Base-by-base conservation (phyloP, 164 flowering plant genomes). In the Buxus sempervirens region DNA sequence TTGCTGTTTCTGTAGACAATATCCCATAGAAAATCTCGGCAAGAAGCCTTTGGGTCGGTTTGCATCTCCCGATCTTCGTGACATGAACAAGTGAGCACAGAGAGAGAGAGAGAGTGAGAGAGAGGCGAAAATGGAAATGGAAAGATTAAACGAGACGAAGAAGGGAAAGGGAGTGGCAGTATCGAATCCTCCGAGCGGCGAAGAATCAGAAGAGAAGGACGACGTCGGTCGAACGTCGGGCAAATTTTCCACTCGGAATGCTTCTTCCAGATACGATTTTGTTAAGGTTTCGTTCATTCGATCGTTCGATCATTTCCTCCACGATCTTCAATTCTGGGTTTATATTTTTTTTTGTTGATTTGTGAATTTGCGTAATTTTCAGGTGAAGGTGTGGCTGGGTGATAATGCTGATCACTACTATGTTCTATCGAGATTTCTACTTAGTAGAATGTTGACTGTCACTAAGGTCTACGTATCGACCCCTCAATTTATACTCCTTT, bases 301-400 rank as follows among this genome's bases (percentile, higher is more conserved):
- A 24, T 18, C 56, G 38, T 54, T 3, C 38, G 38, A 32, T 32
- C 38, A 5, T 56, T 54, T 56, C 54, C 14, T 14, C 18, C 15
- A 21, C 59, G 18, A 21, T 58, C 19, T 38, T 28, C 58, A 1
- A 18, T 59, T 28, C 22, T 22, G 25, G 56, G 1, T 25, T 25
- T 21, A 23, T 58, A 26, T 54, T 19, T 41, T 22, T 23, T 12
- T 22, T 65, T 60, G 36, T 48, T 23, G 12, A 18, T 26, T 54
- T 27, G 38, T 19, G 60, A 21, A n/a, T 63, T 13, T 25, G 41
- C 26, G 42, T 24, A 26, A 25, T 66, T 25, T 53, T 74, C 81
- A 95, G 98, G 98, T 95, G 16, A 90, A 90, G 72, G 97, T 92
- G 0, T 95, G 98, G 98, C 70, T 92, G 54, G 97, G 98, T 19